These are phyloP conservation scores for Talaromyces marneffei DNA, from an alignment of 2,329 filamentous ascomycete genomes.

Conservation along the genomic window DNA sequence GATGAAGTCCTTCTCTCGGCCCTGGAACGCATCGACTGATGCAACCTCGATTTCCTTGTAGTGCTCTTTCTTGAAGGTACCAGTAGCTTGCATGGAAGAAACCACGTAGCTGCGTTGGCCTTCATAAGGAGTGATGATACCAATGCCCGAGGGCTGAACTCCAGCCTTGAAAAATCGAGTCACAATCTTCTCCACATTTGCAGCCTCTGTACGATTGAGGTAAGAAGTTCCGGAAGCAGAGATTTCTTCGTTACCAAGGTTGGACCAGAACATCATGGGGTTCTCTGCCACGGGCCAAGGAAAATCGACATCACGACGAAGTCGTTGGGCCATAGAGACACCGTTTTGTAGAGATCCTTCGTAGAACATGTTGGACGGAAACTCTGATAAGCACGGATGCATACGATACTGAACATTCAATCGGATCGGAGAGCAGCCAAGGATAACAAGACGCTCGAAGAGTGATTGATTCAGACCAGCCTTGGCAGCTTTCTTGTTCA, in stretches of 20 bases:
- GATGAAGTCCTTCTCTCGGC: constrained; percentile 98
- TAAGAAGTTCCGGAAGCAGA: constrained; percentile 97
- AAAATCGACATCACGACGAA: constrained; percentile 92
- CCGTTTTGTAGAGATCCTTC: constrained; percentile 96
- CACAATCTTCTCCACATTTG: constrained; percentile 97
- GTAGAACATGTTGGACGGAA: constrained; percentile 99
- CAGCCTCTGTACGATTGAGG: constrained; percentile 92
- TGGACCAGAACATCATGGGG: constrained; percentile 99
- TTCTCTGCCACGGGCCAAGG: constrained; percentile 92
- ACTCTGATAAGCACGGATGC: constrained; percentile 95
- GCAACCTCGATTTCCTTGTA: constrained; percentile 99
- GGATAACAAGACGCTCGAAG: constrained; percentile 89
- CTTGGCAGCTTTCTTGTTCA: constrained; percentile 99
- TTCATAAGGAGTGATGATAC: constrained; percentile 98
- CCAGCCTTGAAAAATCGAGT: constrained; percentile 98
- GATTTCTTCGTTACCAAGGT: constrained; percentile 94
- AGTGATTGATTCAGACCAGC: constrained; percentile 96
- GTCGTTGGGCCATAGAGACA: constrained; percentile 79
- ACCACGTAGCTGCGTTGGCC: constrained; percentile 97
- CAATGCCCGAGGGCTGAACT: constrained; percentile 87
- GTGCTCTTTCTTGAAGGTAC: constrained; percentile 94
- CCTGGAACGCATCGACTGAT: constrained; percentile 97
- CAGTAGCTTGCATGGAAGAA: constrained; percentile 97
- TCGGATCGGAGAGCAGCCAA: constrained; percentile 84
- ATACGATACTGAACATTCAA: constrained; percentile 98